Evolutionary conservation across 2,329 filamentous ascomycete genomes (phyloP).

Genomic region (Colletotrichum plurivorum): DNA sequence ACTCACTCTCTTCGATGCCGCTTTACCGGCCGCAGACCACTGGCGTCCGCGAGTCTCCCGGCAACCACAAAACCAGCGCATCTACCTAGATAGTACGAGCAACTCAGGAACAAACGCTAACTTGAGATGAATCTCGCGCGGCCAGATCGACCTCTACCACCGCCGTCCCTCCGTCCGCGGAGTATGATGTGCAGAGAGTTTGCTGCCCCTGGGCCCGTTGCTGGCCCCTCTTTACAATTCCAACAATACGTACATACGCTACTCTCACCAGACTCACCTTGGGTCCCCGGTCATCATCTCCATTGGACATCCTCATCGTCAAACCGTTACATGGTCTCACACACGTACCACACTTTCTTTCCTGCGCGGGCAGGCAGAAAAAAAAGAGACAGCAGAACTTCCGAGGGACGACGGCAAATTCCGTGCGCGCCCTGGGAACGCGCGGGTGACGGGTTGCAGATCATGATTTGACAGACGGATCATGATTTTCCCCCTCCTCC

Average conservation of each 20-base stretch:
- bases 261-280: too few species aligned
- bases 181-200: constrained; percentile 30
- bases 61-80: neutral
- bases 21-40: too few species aligned
- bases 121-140: constrained; percentile 23
- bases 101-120: neutral
- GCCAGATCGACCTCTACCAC: neutral
- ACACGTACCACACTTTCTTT: constrained; percentile 10
- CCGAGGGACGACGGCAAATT: too few species aligned
- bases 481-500: neutral
- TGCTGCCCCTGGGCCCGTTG: constrained; percentile 2
- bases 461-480: constrained; percentile 18
- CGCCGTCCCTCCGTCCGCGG: neutral
- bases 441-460: constrained; percentile 6
- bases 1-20: neutral
- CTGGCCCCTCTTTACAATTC: neutral
- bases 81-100: neutral
- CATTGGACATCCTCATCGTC: constrained; percentile 1
- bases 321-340: constrained; percentile 6
- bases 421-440: too few species aligned
- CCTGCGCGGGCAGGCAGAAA: too few species aligned
- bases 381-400: too few species aligned
- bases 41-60: too few species aligned
- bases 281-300: neutral
- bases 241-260: too few species aligned